A percentile compares a stretch with the other conserved stretches of the same genome.
Conservation (phyloP, 1,139 yeast genomes). For the Lodderomyces parapsilosis region DNA sequence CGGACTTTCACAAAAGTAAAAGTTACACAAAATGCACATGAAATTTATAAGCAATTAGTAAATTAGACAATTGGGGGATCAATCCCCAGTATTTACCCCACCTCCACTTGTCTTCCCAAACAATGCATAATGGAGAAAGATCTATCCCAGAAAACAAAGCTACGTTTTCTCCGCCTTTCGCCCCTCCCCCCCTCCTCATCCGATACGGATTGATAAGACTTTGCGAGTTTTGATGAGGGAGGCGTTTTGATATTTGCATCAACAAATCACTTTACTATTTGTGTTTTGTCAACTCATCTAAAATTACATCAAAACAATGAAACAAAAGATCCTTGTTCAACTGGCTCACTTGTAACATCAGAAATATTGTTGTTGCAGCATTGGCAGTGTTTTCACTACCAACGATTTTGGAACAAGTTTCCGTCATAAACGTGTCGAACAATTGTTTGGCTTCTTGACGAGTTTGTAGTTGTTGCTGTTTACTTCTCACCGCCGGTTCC, state of each 20-base stretch:
- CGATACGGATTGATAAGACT: too few species aligned
- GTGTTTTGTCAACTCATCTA: slow-evolving; percentile 27
- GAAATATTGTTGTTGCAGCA: slow-evolving; percentile 62
- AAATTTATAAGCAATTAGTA: background rate
- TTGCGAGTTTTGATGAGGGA: too few species aligned
- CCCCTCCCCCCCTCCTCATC: too few species aligned
- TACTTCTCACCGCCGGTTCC: slow-evolving; percentile 45
- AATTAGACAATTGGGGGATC: background rate
- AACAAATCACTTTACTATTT: too few species aligned
- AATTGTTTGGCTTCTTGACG: slow-evolving; percentile 60
- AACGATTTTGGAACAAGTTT: slow-evolving; percentile 70
- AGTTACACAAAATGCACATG: background rate
- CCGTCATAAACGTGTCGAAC: slow-evolving; percentile 57
- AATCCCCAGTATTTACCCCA: background rate
- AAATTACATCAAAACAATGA: slow-evolving; percentile 41
- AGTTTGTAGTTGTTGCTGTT: slow-evolving; percentile 51
- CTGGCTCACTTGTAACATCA: slow-evolving; percentile 71
- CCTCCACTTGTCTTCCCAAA: background rate
- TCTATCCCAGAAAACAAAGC: background rate
- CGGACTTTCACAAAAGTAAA: background rate
- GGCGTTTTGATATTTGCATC: too few species aligned
- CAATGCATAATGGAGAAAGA: background rate
- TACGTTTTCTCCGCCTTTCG: too few species aligned
- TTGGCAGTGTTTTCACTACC: slow-evolving; percentile 64
- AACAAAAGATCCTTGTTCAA: slow-evolving; percentile 65